Evolutionary conservation across 2,329 filamentous ascomycete genomes (phyloP), one percentile per base, ranked within the genome.

Genomic region (Colletotrichum horii): DNA sequence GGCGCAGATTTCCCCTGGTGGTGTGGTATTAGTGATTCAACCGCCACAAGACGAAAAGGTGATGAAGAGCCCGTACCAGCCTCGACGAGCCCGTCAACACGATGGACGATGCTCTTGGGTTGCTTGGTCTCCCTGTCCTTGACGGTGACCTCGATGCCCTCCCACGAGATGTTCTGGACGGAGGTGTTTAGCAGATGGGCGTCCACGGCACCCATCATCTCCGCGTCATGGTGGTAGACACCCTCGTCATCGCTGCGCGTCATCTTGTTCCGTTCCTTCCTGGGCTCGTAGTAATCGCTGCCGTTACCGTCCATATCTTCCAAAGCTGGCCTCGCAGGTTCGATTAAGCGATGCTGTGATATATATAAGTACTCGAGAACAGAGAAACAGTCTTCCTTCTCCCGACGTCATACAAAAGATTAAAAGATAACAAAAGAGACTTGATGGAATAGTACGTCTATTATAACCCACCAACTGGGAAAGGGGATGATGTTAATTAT

Each of bases 71-170:
- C 77, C 61, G 22, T 64, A 91, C 91, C 92, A 36, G 93, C 92
- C 82, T 92, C 85, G 60, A 94, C 90, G 66, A 91, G 84, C 14
- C 94, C 94, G 79, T 89, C 88, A 64, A 93, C 89, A 78, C 90
- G 86, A 36, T 90, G 88, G 6, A 96, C 87, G 74, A 96, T 92
- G 22, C 89, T 86, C 78, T 92, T 91, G 2, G 90, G 87, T 77
- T 91, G 81, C 79, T 93, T 93, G 1, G 92, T 93, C 77, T 91
- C 87, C 7, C 91, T 88, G 82, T 96, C 94, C 79, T 94, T 94
- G 78, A 96, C 94, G 0, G 89, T 92, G 64, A 96, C 94, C 0
- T 89, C 92, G 66, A 96, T 86, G 70, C 89, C 87, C 62, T 88
- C 86, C 94, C 94, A 96, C 5, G 90, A 88, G 78, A 95, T 91